A percentile compares a stretch with the other conserved stretches of the same genome.
phyloP scores from a whole-genome alignment of 805 yeast species.

The Cyberlindnera mycetangii region DNA sequence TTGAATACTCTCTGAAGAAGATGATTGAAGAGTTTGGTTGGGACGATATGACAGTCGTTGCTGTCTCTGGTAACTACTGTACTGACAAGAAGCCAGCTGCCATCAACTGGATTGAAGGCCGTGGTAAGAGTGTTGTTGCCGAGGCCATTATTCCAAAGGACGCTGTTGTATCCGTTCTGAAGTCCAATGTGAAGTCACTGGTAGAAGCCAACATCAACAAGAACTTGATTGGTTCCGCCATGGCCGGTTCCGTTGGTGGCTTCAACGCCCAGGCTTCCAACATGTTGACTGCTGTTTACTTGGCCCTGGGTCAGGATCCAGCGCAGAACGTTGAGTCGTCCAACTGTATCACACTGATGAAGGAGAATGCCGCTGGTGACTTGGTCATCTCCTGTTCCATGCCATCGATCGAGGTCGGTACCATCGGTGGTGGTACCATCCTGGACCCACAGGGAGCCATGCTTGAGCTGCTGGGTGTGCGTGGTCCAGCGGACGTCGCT shows the following conservation, averaged over 20 bases:
- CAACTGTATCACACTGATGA: slow-evolving; percentile 95
- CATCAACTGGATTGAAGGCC: slow-evolving; percentile 98
- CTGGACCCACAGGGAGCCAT: slow-evolving; percentile 96
- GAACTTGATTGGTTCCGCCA: slow-evolving; percentile 92
- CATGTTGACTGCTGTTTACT: slow-evolving; percentile 86
- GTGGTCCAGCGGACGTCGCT: slow-evolving; percentile 91
- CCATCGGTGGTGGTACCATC: slow-evolving; percentile 98
- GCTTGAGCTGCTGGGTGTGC: slow-evolving; percentile 90
- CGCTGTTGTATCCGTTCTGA: slow-evolving; percentile 76
- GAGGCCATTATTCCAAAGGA: slow-evolving; percentile 87
- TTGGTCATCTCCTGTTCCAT: slow-evolving; percentile 92
- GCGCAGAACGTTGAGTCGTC: slow-evolving; percentile 98
- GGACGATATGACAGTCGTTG: slow-evolving; percentile 88
- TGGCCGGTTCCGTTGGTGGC: slow-evolving; percentile 98
- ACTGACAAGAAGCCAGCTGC: slow-evolving; percentile 98
- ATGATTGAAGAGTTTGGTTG: slow-evolving; percentile 90
- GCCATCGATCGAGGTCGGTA: slow-evolving; percentile 99
- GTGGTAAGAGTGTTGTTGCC: slow-evolving; percentile 97
- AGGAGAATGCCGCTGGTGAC: slow-evolving; percentile 70
- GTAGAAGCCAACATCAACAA: slow-evolving; percentile 87
- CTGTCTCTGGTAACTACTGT: slow-evolving; percentile 96
- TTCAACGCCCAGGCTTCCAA: slow-evolving; percentile 98
- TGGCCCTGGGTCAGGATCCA: slow-evolving; percentile 99
- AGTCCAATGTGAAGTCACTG: slow-evolving; percentile 88
- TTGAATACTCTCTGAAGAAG: slow-evolving; percentile 76